These are phyloP conservation scores for Ceratocystis variospora DNA, from an alignment of 2,329 filamentous ascomycete genomes.

Conservation along the genomic window DNA sequence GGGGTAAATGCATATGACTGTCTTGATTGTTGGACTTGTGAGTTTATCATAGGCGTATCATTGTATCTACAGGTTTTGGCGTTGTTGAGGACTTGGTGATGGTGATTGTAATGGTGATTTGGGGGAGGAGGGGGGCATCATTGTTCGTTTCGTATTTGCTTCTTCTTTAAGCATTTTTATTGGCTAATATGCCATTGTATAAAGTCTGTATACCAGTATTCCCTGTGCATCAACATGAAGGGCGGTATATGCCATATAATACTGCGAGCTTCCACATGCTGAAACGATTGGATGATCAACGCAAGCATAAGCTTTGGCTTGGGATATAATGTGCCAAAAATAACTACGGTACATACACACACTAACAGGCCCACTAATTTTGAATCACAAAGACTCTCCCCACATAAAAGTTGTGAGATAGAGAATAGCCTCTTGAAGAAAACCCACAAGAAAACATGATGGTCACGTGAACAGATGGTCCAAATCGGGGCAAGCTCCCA, in stretches of 20 bases:
- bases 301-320: too few relatives aligned
- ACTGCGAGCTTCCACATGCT: too few relatives aligned
- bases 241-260: too few relatives aligned
- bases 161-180: neutral
- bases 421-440: neutral
- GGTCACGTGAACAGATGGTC: conserved; percentile 7
- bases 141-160: neutral
- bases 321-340: neutral
- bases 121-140: neutral
- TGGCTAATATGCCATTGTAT: neutral
- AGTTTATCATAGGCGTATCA: neutral
- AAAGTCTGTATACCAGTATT: neutral
- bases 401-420: neutral
- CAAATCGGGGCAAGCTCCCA: conserved; percentile 14
- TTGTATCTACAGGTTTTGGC: neutral
- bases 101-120: neutral
- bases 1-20: neutral
- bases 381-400: neutral
- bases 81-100: neutral
- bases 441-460: neutral
- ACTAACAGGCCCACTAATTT: neutral
- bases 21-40: neutral
- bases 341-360: neutral
- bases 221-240: neutral
- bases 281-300: too few relatives aligned